phyloP scores from a whole-genome alignment of 768 basidiomycete genomes.

The Amanita inopinata region DNA sequence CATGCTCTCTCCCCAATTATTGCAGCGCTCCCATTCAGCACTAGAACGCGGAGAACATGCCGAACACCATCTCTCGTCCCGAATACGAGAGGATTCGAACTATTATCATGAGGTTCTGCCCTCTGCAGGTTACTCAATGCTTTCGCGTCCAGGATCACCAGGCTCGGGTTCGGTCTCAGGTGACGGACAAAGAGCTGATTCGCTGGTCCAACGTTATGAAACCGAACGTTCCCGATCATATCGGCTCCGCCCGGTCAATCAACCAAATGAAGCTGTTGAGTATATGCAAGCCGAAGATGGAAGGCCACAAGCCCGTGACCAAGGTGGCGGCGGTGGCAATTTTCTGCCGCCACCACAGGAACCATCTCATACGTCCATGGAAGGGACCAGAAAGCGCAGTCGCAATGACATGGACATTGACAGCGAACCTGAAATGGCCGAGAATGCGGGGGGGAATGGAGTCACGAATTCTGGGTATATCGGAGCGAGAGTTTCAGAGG shows the following conservation, averaged over 20 bases:
- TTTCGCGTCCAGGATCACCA: slow-evolving; percentile 50
- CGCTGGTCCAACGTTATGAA: slow-evolving; percentile 39
- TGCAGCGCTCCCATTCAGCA: slow-evolving; percentile 24
- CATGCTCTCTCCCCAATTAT: slow-evolving; percentile 33
- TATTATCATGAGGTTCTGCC: slow-evolving; percentile 27
- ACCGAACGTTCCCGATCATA: slow-evolving; percentile 39
- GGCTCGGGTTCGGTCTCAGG: slow-evolving; percentile 32
- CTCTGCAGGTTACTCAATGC: slow-evolving; percentile 24
- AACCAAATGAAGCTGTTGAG: slow-evolving; percentile 37
- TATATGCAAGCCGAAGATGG: slow-evolving; percentile 44
- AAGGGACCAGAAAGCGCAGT: slow-evolving; percentile 42
- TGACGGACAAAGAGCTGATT: slow-evolving; percentile 44
- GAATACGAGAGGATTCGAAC: slow-evolving; percentile 27
- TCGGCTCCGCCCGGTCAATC: slow-evolving; percentile 42
- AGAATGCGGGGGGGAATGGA: slow-evolving; percentile 20
- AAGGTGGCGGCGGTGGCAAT: slow-evolving; percentile 18
- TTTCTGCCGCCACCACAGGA: slow-evolving; percentile 18
- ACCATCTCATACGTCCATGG: slow-evolving; percentile 31
- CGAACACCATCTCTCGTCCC: slow-evolving; percentile 23
- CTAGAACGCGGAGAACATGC: slow-evolving; percentile 22
- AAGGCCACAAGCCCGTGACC: slow-evolving; percentile 31
- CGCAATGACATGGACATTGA: slow-evolving; percentile 60
- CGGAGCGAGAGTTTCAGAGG: slow-evolving; percentile 25
- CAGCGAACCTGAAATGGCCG: slow-evolving; percentile 37
- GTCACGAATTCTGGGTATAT: slow-evolving; percentile 14